Conservation (phyloP, 139 green algal species). For the Auxenochlorella pyrenoidosa region DNA sequence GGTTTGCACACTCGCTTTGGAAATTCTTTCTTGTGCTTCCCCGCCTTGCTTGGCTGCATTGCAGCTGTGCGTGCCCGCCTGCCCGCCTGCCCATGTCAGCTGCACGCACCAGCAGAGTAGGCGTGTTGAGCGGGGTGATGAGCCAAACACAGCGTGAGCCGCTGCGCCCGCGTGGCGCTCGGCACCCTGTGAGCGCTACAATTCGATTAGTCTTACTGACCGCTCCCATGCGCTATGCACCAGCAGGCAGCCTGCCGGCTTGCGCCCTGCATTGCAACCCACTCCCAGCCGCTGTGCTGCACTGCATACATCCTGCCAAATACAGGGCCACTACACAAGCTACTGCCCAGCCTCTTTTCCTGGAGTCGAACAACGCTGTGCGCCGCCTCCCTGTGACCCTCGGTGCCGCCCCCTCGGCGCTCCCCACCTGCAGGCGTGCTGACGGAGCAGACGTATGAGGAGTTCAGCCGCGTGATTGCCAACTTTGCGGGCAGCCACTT, state of each 20-base stretch:
- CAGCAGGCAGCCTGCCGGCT: too few relatives aligned
- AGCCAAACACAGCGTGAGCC: conserved; percentile 14
- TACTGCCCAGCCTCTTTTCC: too few relatives aligned
- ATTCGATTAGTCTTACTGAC: conserved; percentile 43
- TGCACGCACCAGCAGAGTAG: neutral
- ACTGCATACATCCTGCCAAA: too few relatives aligned
- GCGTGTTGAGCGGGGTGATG: conserved; percentile 4
- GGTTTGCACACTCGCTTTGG: too few relatives aligned
- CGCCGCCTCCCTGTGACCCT: too few relatives aligned
- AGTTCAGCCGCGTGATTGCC: conserved; percentile 32
- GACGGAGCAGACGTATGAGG: conserved; percentile 33
- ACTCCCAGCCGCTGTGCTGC: neutral
- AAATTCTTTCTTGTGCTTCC: too few relatives aligned
- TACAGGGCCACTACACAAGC: too few relatives aligned
- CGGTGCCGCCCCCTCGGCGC: too few relatives aligned
- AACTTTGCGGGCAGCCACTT: conserved; percentile 42
- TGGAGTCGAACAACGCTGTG: too few relatives aligned
- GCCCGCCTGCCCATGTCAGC: neutral
- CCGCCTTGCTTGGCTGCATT: too few relatives aligned
- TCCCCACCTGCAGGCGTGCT: conserved; percentile 12
- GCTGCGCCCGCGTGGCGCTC: neutral
- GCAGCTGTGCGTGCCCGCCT: neutral
- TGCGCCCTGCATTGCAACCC: neutral
- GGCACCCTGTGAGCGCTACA: conserved; percentile 9
- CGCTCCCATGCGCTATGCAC: neutral